These are phyloP conservation scores for Trichophaea hybrida DNA, from an alignment of 2,329 filamentous ascomycete species.

Conservation along the genomic window DNA sequence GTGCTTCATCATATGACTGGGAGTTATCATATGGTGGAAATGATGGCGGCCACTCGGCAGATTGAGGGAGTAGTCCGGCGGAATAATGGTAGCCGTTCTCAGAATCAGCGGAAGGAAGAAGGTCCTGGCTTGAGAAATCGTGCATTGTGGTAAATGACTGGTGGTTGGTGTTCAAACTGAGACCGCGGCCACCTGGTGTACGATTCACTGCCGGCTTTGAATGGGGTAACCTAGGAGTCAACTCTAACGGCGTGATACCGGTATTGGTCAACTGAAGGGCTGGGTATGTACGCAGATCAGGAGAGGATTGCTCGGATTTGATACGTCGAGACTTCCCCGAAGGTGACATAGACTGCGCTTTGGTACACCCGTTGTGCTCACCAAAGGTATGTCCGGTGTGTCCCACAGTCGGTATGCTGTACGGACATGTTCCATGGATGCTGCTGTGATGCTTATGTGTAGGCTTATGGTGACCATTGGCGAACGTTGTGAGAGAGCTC, in stretches of 20 bases:
- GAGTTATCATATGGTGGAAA: slow-evolving; percentile 34
- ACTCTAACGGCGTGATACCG: slow-evolving; percentile 44
- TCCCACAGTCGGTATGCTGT: slow-evolving; percentile 42
- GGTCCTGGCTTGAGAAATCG: slow-evolving; percentile 26
- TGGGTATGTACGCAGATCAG: slow-evolving; percentile 38
- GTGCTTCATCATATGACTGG: slow-evolving; percentile 22
- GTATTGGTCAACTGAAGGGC: slow-evolving; percentile 39
- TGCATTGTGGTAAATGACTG: slow-evolving; percentile 20
- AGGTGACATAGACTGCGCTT: slow-evolving; percentile 32
- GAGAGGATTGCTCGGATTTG: slow-evolving; percentile 49
- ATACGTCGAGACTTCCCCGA: slow-evolving; percentile 38
- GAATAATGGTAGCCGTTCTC: slow-evolving; percentile 31
- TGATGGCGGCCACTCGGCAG: slow-evolving; percentile 41
- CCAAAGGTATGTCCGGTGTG: slow-evolving; percentile 42
- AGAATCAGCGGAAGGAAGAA: slow-evolving; percentile 25
- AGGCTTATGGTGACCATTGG: slow-evolving; percentile 50
- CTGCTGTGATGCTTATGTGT: slow-evolving; percentile 46
- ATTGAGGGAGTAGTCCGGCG: slow-evolving; percentile 39
- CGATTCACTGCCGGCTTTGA: slow-evolving; percentile 31
- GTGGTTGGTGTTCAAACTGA: slow-evolving; percentile 39
- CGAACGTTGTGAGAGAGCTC: slow-evolving; percentile 42
- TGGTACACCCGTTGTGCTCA: slow-evolving; percentile 21
- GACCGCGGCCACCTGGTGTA: slow-evolving; percentile 40
- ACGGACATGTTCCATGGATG: slow-evolving; percentile 48
- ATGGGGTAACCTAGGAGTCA: slow-evolving; percentile 37